phyloP scores from a whole-genome alignment of 208 protist genomes.

The Naegleria lovaniensis region DNA sequence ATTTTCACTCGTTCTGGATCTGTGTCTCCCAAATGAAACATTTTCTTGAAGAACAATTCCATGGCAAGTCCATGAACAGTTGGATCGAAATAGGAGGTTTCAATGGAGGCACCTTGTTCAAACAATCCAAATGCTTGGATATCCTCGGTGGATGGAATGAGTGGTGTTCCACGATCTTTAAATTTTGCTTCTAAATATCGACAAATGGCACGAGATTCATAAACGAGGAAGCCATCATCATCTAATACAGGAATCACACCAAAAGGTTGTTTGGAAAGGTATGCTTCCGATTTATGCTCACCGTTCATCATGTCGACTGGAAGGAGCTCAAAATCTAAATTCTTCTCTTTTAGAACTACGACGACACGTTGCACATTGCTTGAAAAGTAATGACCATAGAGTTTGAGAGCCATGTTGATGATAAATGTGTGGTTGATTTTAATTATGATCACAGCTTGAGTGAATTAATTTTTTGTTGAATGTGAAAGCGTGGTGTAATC shows the following conservation, averaged over 20 bases:
- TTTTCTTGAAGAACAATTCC: background rate
- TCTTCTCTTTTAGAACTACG: background rate
- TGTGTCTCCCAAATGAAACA: background rate
- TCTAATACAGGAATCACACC: background rate
- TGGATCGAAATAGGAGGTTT: background rate
- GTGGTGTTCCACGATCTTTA: background rate
- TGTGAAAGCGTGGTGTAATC: too few species aligned
- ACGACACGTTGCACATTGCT: background rate
- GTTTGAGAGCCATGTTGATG: too few species aligned
- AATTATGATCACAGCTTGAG: too few species aligned
- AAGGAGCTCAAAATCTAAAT: background rate
- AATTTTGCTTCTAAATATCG: background rate
- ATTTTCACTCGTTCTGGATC: background rate
- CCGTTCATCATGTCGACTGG: background rate
- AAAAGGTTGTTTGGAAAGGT: conserved; percentile 5
- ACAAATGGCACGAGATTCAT: background rate
- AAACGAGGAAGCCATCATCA: background rate
- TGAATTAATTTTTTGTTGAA: too few species aligned
- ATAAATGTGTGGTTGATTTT: too few species aligned
- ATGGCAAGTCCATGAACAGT: background rate
- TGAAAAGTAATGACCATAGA: too few species aligned
- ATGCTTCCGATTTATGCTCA: background rate
- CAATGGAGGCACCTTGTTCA: background rate
- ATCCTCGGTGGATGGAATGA: background rate
- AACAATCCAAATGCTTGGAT: background rate